Evolutionary conservation across 192 early-diverging fungal genomes (phyloP).

Genomic region (Coemansia sp.): DNA sequence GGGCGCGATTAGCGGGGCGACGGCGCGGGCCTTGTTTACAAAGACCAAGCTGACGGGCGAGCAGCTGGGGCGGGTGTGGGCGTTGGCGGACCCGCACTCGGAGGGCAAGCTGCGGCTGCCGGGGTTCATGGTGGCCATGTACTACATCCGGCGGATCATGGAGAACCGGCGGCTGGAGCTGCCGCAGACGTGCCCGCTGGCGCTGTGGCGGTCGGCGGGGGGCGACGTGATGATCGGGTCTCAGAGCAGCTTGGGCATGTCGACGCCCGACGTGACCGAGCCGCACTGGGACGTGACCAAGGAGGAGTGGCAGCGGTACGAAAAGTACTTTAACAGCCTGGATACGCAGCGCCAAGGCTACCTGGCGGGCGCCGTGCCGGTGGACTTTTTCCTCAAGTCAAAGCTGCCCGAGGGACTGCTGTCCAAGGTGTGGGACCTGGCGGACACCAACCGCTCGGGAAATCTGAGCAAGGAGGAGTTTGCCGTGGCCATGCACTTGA

Average conservation of each 20-base stretch:
- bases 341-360: constrained; percentile 59
- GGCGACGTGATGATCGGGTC: constrained; percentile 39
- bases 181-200: constrained; percentile 63
- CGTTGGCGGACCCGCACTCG: constrained; percentile 67
- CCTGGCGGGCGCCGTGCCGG: constrained; percentile 66
- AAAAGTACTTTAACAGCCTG: constrained; percentile 68
- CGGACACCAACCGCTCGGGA: constrained; percentile 58
- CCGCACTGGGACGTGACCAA: constrained; percentile 67
- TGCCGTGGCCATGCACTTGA: constrained; percentile 76
- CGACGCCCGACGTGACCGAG: constrained; percentile 21
- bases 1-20: constrained; percentile 58
- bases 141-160: constrained; percentile 76
- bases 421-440: constrained; percentile 77
- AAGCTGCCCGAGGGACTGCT: constrained; percentile 59
- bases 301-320: constrained; percentile 69
- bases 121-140: constrained; percentile 91
- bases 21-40: constrained; percentile 67
- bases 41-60: constrained; percentile 78
- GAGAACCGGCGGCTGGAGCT: constrained; percentile 60
- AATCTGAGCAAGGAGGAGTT: constrained; percentile 65
- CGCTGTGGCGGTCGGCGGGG: constrained; percentile 52
- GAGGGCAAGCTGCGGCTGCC: constrained; percentile 66
- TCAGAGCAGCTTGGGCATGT: constrained; percentile 26
- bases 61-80: constrained; percentile 75
- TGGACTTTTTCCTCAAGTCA: constrained; percentile 75